Evolutionary conservation across 768 basidiomycete genomes (phyloP).

Genomic region (Phlebiopsis gigantea): DNA sequence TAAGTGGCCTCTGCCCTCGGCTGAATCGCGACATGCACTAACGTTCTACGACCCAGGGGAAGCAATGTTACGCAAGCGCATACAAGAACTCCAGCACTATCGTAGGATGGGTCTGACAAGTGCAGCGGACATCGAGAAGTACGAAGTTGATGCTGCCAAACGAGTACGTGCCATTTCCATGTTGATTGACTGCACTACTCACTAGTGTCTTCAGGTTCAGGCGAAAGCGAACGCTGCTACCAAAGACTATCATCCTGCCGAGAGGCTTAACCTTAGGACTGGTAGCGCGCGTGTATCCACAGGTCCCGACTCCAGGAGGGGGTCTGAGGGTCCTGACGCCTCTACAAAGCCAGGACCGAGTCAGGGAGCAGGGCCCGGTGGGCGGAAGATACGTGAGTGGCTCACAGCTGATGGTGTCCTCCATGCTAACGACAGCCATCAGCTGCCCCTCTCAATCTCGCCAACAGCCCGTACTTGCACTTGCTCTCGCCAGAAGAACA

Average conservation of each 20-base stretch:
- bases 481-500: slow-evolving; percentile 88
- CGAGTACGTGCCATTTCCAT: slow-evolving; percentile 48
- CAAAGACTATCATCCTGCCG: slow-evolving; percentile 32
- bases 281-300: slow-evolving; percentile 45
- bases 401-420: slow-evolving; percentile 1
- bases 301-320: slow-evolving; percentile 48
- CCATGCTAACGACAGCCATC: background rate
- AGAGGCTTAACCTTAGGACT: slow-evolving; percentile 45
- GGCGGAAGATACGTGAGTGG: slow-evolving; percentile 37
- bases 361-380: slow-evolving; percentile 7
- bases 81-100: slow-evolving; percentile 88
- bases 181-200: slow-evolving; percentile 8
- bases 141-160: slow-evolving; percentile 67
- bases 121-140: slow-evolving; percentile 86
- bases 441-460: slow-evolving; percentile 78
- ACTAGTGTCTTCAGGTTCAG: background rate
- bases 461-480: slow-evolving; percentile 85
- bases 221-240: background rate
- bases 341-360: slow-evolving; percentile 38
- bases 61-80: slow-evolving; percentile 77
- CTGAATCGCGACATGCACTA: background rate
- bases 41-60: slow-evolving; percentile 54
- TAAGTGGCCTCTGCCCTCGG: slow-evolving; percentile 33
- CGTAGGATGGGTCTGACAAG: slow-evolving; percentile 82
- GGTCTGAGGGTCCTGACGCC: slow-evolving; percentile 50